Evolutionary conservation across 78 protist genomes (phyloP), one percentile per base, ranked within the genome.

Genomic region (Polysphondylium violaceum): DNA sequence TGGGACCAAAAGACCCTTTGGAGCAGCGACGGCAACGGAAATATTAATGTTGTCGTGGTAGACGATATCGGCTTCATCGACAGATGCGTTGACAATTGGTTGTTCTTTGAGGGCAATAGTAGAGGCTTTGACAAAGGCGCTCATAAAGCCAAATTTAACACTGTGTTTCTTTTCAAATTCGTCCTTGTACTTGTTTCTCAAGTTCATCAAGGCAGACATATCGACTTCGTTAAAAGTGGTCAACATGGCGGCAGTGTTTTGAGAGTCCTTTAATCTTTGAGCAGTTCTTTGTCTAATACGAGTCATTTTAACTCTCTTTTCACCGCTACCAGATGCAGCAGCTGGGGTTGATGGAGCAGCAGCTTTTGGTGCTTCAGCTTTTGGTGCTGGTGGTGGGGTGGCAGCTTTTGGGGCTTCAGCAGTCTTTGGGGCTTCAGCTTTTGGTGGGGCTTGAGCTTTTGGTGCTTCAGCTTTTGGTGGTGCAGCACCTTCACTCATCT

Each of bases 111-210:
- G 96, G 14, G 99, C 99, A n/a, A 33, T 43, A 63, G 96, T 87
- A 31, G 98, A 4, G 14, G 99, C 99, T 87, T 91, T 86, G 53
- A 97, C 97, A 64, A 98, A 98, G 14, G 98, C 95, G 11, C 96
- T 88, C 99, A 98, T 98, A 95, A 98, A 98, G 25, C 99, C 99
- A 40, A 98, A 95, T 97, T 98, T 98, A 76, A 97, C 96, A 43
- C 97, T 97, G 96, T 98, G 99, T 94, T 95, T 94, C 97, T 97
- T 74, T 51, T 29, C 47, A 78, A 98, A 98, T 29, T 35, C 97
- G 44, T 97, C 99, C 91, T 98, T 94, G 98, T 96, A 88, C 79
- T 92, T 44, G 53, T 85, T 94, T 59, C 99, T 94, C 83, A 98
- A 35, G 59, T 56, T 87, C 93, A 93, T 96, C 56, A 98, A 67